Base-by-base conservation (phyloP, 1,139 yeast species). In the Geotrichum cucujoidarum region DNA sequence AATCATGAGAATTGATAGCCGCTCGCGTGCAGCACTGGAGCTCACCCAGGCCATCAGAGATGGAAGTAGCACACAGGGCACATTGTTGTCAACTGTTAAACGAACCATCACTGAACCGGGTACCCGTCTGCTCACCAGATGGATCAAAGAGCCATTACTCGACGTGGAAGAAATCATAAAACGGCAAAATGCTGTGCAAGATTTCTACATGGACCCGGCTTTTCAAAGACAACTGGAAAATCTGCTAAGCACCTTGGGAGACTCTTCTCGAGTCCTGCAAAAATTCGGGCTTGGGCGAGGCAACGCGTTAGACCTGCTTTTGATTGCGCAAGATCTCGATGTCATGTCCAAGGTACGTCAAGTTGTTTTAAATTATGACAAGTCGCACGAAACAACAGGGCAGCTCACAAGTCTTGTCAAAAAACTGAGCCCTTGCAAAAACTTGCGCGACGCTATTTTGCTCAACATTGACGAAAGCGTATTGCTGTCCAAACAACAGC, bases 31-130 rank as follows among this genome's bases (percentile, higher is more conserved):
- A 37, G 92, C 96, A 1, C 70, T 92, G 43, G 98, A 92, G 18
- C 37, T 48, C 24, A 41, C 45, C 2, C 41, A 42, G 60, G 74
- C 85, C 0, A 68, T 80, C 6, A 70, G 80, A 49, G 76, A 76
- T 16, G 45, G 43, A 2, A 73, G 81, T 13, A 70, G 69, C 4
- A 24, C 27, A 10, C 74, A 75, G 11, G 96, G 96, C 0, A 81
- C 96, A 0, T 66, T 92, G 16, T 68, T 86, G 11, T 76, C 79
- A 16, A 75, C 87, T 0, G 75, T 92, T 7, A 77, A 78, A 51
- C 69, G 83, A 48, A 92, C 97, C 0, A 77, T 77, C 1, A 88
- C 98, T 0, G 75, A 82, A 1, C 80, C 95, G 0, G 98, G 98
- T 0, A 70, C 95, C 0, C 70, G 98, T 42, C 61, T 85, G 20